Base-by-base conservation (phyloP, 2,329 filamentous ascomycete genomes). In the Amauroascus verrucosus region DNA sequence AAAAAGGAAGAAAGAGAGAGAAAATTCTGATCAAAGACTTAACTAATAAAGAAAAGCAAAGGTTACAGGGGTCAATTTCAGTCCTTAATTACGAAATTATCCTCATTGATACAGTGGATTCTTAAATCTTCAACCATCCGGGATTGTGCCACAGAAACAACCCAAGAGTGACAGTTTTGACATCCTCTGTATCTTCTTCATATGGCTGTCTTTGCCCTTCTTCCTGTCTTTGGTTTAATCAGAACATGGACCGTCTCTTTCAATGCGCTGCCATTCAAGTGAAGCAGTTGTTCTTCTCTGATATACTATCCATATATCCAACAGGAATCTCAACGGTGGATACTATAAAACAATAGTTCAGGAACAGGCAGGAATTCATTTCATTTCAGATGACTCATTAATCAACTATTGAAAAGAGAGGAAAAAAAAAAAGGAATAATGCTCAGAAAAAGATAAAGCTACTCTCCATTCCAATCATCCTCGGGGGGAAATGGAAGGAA, bases 61-160 rank as follows among this genome's bases (percentile, higher is more conserved):
- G 20, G 28, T 24, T 48, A n/a, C 45, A 48, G 45, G 43, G 45
- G 32, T 11, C 26, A 30, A 30, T 35, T 48, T 35, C 18, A 37
- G 22, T 48, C 13, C 14, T 48, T 48, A 48, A 32, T 48, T 48
- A 35, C 32, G 45, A 24, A 33, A 48, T 24, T 48, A 48, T 47
- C n/a, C 11, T 16, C 26, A 8, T 45, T 28, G 14, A 35, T 48
- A 48, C n/a, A 14, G 13, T 30, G 22, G n/a, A 6, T 9, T 24
- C 43, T 30, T 45, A 8, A 9, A 13, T 38, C 35, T 9, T 45
- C 22, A n/a, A 45, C 20, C 43, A 26, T 11, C 43, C 26, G 28
- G 26, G 43, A 33, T 30, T 20, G 43, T 46, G 43, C 26, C 43
- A 33, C 43, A 46, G 43, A n/a, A n/a, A 35, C 33, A 35, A 35